Evolutionary conservation across 352 stramenopile genomes (phyloP).

Genomic region (Phytophthora megakarya): DNA sequence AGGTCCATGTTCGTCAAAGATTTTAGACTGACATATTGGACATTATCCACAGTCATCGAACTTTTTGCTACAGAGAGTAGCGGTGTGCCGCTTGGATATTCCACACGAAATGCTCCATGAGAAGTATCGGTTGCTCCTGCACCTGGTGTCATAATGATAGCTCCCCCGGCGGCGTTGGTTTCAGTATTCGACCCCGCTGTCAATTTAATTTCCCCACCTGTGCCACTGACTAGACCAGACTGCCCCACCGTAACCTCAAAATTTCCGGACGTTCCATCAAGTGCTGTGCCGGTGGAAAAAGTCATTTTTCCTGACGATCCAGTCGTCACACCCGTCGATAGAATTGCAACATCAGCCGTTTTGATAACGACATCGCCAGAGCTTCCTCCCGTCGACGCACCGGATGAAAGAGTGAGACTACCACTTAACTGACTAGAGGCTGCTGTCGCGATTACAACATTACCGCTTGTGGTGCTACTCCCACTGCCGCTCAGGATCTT

Average conservation of each 20-base stretch:
- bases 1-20: constrained; percentile 42
- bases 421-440: constrained; percentile 28
- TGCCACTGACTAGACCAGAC: constrained; percentile 28
- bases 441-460: constrained; percentile 30
- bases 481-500: constrained; percentile 23
- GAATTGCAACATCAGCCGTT: constrained; percentile 14
- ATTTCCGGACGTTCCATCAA: constrained; percentile 33
- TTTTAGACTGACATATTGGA: constrained; percentile 37
- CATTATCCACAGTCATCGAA: constrained; percentile 41
- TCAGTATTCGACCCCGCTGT: constrained; percentile 38
- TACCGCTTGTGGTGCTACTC: constrained; percentile 23
- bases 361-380: constrained; percentile 26
- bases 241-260: constrained; percentile 47
- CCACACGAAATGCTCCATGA: constrained; percentile 47
- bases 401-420: constrained; percentile 30
- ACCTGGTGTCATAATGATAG: constrained; percentile 48
- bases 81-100: constrained; percentile 33
- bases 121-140: constrained; percentile 26
- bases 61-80: constrained; percentile 43
- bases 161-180: constrained; percentile 37
- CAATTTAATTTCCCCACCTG: constrained; percentile 40
- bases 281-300: constrained; percentile 40
- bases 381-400: constrained; percentile 18
- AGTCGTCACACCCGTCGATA: background rate
- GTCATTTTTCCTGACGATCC: constrained; percentile 30